A percentile compares a stretch with the other conserved stretches of the same genome.
Evolutionary conservation across 23 red algal species (phyloP).

Genomic region (Gracilariopsis chorda): DNA sequence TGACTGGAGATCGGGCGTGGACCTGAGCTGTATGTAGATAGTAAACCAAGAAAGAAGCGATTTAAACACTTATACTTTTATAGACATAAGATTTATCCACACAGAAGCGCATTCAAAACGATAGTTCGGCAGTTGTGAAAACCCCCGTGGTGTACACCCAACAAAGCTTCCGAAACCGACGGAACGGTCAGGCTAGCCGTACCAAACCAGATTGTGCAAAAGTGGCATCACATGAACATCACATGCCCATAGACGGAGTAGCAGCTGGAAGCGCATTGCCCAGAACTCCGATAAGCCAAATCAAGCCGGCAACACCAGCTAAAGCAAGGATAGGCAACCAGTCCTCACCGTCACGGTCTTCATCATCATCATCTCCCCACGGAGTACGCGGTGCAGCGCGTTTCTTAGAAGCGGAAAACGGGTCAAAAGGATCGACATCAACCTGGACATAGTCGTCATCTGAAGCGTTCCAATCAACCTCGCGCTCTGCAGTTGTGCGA

Average conservation of each 20-base stretch:
- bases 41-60: too few species aligned
- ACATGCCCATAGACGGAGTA: conserved; percentile 55
- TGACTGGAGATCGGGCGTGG: too few species aligned
- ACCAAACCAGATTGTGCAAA: too few species aligned
- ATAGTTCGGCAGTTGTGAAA: too few species aligned
- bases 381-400: not conserved
- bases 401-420: conserved; percentile 40
- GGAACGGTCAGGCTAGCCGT: too few species aligned
- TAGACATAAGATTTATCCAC: too few species aligned
- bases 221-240: too few species aligned
- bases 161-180: too few species aligned
- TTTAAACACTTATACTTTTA: too few species aligned
- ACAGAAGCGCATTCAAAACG: too few species aligned
- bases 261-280: conserved; percentile 47
- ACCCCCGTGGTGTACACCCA: too few species aligned
- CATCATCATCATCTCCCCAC: conserved; percentile 14
- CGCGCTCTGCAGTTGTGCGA: not conserved
- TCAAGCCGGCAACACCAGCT: conserved; percentile 29
- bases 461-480: not conserved
- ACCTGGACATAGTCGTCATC: conserved; percentile 51
- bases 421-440: conserved; percentile 58
- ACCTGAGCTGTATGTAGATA: too few species aligned
- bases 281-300: conserved; percentile 46
- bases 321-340: conserved; percentile 47
- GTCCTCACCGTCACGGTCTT: conserved; percentile 3